A percentile compares a stretch with the other conserved stretches of the same genome.
Conservation (phyloP, 2,329 filamentous ascomycete genomes). For the Geosmithia flava region DNA sequence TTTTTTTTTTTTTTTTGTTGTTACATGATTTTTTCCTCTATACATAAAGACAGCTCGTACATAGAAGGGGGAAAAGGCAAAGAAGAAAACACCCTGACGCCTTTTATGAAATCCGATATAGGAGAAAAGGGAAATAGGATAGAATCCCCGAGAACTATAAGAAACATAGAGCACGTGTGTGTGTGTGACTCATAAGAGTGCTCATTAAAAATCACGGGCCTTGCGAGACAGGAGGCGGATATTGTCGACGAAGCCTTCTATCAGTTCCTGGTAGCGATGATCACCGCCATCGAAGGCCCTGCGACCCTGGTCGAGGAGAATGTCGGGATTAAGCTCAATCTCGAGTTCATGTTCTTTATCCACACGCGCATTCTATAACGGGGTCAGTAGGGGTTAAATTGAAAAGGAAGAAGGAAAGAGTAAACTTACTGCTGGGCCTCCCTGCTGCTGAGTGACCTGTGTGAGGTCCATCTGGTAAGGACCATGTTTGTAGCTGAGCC, state of each 20-base stretch:
- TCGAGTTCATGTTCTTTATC: conserved; percentile 73
- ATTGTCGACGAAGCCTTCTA: conserved; percentile 68
- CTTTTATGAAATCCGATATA: neutral
- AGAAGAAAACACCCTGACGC: neutral
- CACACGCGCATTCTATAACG: conserved; percentile 19
- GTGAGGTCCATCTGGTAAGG: conserved; percentile 88
- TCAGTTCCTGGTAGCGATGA: conserved; percentile 52
- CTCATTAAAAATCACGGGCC: conserved; percentile 13
- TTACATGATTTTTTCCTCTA: neutral
- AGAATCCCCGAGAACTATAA: no score
- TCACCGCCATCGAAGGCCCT: conserved; percentile 36
- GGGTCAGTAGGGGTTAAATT: conserved; percentile 2
- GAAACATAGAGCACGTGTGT: no score
- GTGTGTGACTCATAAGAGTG: neutral
- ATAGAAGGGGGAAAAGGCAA: neutral
- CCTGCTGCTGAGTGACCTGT: conserved; percentile 54
- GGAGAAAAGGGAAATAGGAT: neutral
- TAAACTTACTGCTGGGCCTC: conserved; percentile 23
- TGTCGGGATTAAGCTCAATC: conserved; percentile 55
- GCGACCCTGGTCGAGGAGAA: conserved; percentile 54
- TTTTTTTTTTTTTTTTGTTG: neutral
- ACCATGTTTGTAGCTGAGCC: conserved; percentile 80
- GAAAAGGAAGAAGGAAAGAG: neutral
- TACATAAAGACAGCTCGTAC: neutral
- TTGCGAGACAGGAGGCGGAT: conserved; percentile 44